phyloP scores from a whole-genome alignment of 2,329 filamentous ascomycete genomes.

The Allantophomopsis lycopodina region DNA sequence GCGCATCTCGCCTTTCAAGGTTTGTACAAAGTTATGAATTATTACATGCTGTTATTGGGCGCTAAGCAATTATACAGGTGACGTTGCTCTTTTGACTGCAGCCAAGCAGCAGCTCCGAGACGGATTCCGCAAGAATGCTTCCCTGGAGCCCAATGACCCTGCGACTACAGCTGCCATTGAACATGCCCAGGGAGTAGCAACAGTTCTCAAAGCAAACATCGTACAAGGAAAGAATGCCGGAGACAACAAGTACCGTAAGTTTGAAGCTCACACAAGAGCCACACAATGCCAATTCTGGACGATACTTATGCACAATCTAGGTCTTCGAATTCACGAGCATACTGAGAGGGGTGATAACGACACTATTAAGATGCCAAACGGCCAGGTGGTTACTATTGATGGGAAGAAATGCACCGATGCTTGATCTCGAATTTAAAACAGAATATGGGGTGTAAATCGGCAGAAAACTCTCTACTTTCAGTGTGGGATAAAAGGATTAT shows the following conservation, averaged over 20 bases:
- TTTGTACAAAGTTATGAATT: slow-evolving; percentile 22
- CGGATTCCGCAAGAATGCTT: slow-evolving; percentile 57
- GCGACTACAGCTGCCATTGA: slow-evolving; percentile 51
- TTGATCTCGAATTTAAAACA: neutral
- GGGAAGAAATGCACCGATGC: slow-evolving; percentile 15
- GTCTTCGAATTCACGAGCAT: slow-evolving; percentile 70
- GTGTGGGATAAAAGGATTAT: too few species aligned
- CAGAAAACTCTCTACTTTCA: too few species aligned
- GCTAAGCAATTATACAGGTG: slow-evolving; percentile 38
- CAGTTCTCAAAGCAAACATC: slow-evolving; percentile 68
- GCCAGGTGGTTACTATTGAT: slow-evolving; percentile 18
- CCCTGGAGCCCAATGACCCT: slow-evolving; percentile 40
- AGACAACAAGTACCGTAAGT: slow-evolving; percentile 47
- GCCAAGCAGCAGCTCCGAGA: slow-evolving; percentile 60
- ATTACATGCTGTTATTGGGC: neutral
- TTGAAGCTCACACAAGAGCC: neutral
- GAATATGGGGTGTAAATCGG: too few species aligned
- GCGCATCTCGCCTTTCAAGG: slow-evolving; percentile 74
- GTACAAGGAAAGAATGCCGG: slow-evolving; percentile 60
- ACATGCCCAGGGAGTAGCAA: slow-evolving; percentile 72
- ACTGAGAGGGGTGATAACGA: slow-evolving; percentile 93
- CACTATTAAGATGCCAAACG: slow-evolving; percentile 52
- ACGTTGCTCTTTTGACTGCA: slow-evolving; percentile 51
- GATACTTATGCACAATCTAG: too few species aligned
- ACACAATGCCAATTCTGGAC: too few species aligned